Evolutionary conservation across 2,329 filamentous ascomycete genomes (phyloP).

Genomic region (Graphiopsis chlorocephala): DNA sequence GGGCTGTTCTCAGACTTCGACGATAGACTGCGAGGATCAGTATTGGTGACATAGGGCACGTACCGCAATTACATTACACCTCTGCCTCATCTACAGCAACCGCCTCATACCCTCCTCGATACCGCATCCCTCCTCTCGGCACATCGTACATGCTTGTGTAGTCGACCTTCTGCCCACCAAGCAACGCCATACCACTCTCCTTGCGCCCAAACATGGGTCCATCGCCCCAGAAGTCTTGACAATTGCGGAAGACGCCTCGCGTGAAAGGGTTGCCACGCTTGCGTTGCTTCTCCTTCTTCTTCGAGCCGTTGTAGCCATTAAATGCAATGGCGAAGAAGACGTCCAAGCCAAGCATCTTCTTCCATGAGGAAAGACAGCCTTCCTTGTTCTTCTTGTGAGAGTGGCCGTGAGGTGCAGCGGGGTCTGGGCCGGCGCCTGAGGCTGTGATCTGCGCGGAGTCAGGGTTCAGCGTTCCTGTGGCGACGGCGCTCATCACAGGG

Average conservation of each 20-base stretch:
- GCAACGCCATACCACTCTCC: slow-evolving; percentile 68
- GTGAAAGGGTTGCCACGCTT: slow-evolving; percentile 76
- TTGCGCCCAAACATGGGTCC: slow-evolving; percentile 75
- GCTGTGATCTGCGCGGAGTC: slow-evolving; percentile 70
- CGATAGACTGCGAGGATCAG: background rate
- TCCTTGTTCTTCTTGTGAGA: slow-evolving; percentile 54
- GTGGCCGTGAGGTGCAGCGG: slow-evolving; percentile 36
- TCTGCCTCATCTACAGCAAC: slow-evolving; percentile 55
- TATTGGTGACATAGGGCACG: background rate
- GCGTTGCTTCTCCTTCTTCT: slow-evolving; percentile 35
- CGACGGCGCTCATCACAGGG: slow-evolving; percentile 70
- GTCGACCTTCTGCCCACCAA: slow-evolving; percentile 78
- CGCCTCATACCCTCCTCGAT: slow-evolving; percentile 58
- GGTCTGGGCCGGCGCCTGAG: slow-evolving; percentile 62
- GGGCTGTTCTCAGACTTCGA: background rate
- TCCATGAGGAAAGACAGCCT: slow-evolving; percentile 75
- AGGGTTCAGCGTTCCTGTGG: slow-evolving; percentile 62
- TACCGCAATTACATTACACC: slow-evolving; percentile 18
- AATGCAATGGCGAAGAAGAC: slow-evolving; percentile 90
- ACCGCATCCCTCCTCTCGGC: slow-evolving; percentile 65
- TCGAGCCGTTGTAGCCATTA: slow-evolving; percentile 61
- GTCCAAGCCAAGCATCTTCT: slow-evolving; percentile 81
- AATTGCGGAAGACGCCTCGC: slow-evolving; percentile 79
- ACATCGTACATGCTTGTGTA: slow-evolving; percentile 89
- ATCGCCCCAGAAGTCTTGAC: slow-evolving; percentile 95